phyloP scores from a whole-genome alignment of 495 filamentous ascomycete genomes.

The Aspergillus heteromorphus region DNA sequence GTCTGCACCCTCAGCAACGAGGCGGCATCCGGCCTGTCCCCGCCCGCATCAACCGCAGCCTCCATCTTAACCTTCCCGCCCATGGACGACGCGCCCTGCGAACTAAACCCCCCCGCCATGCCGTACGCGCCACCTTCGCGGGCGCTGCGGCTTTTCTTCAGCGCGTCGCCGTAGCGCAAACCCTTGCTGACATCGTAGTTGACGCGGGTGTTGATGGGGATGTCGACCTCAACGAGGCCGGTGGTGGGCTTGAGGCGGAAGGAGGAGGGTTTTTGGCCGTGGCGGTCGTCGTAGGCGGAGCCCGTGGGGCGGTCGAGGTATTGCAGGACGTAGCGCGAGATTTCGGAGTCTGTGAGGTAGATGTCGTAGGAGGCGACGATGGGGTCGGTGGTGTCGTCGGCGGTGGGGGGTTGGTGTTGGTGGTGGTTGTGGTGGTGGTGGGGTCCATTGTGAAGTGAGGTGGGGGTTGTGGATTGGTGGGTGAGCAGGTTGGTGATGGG shows the following conservation, averaged over 20 bases:
- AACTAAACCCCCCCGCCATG: constrained; percentile 55
- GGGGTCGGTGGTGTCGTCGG: constrained; percentile 32
- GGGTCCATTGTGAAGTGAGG: not conserved
- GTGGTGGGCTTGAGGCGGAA: constrained; percentile 63
- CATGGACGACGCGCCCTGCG: constrained; percentile 19
- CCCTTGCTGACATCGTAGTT: constrained; percentile 65
- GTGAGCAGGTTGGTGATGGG: not conserved
- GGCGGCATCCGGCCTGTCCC: constrained; percentile 27
- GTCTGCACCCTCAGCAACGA: constrained; percentile 40
- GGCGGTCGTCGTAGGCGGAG: constrained; percentile 51
- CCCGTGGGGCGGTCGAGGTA: constrained; percentile 51
- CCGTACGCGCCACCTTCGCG: constrained; percentile 55
- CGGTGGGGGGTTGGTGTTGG: not conserved
- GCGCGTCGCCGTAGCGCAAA: constrained; percentile 58
- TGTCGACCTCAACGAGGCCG: constrained; percentile 70
- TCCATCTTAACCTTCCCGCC: constrained; percentile 35
- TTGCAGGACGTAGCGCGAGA: constrained; percentile 60
- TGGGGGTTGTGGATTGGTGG: no score
- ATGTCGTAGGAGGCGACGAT: constrained; percentile 58
- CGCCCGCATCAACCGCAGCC: constrained; percentile 25
- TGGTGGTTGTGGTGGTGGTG: no score
- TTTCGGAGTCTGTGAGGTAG: constrained; percentile 51
- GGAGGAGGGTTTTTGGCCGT: constrained; percentile 49
- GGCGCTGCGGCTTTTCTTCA: constrained; percentile 50
- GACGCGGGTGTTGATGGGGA: constrained; percentile 55